Evolutionary conservation across 2,329 filamentous ascomycete genomes (phyloP), one percentile per base, ranked within the genome.

Genomic region (Helicocarpus griseus): DNA sequence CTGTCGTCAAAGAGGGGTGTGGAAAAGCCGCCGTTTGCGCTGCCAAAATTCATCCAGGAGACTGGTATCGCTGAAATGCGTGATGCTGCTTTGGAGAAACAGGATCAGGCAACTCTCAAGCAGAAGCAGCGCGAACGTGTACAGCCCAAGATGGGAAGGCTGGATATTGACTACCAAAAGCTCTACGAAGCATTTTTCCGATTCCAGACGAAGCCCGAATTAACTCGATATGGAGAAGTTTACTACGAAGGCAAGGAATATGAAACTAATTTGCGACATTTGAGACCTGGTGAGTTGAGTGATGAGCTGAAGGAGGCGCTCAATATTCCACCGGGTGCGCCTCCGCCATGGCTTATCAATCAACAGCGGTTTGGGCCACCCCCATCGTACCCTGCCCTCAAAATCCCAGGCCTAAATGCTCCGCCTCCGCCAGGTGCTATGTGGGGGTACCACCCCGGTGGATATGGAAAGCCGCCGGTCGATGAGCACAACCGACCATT

Each of bases 171-270:
- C 69, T 98, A 98, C 69, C 89, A 95, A 65, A 96, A 93, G 68
- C 82, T 97, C 50, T 97, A 97, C 72, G 93, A 97, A 66, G 93
- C 93, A 3, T 98, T 98, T 75, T 98, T 98, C 76, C 82, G 89
- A 54, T 94, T 95, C 66, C 93, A 98, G 72, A 95, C 89, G 38
- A 98, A 98, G 71, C 93, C 93, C 0, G 84, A 89, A 60, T 74
- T 98, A 56, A 97, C 93, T 29, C 81, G 90, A 40, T 98, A 95
- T 61, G 93, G 93, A 38, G 93, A 98, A 69, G 90, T 98, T n/a
- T 98, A 98, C 70, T 97, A 97, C 67, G 93, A 98, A 70, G 93
- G 93, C 65, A 98, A 98, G 69, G 93, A 98, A 67, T 93, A 88
- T 64, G 93, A 98, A 70, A 95, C 93, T 0, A 95, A 97, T 66